phyloP scores from a whole-genome alignment of 257 asterid species.

The Nicotiana knightiana region DNA sequence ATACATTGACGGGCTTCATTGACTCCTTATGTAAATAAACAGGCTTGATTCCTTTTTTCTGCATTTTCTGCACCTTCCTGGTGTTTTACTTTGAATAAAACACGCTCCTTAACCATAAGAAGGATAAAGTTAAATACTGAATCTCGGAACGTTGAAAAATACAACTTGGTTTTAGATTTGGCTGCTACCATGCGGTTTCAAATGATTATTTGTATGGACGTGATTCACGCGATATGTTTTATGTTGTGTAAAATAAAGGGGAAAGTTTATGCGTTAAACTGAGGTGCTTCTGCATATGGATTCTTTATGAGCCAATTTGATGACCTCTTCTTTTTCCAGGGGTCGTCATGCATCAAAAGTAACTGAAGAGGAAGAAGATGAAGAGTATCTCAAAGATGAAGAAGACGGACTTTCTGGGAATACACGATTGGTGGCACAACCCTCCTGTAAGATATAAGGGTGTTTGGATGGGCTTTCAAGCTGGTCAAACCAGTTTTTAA shows the following conservation, averaged over 20 bases:
- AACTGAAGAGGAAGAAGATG: constrained; percentile 99
- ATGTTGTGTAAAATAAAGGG: background rate
- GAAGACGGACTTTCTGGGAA: constrained; percentile 68
- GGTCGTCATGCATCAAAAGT: constrained; percentile 98
- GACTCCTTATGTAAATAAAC: background rate
- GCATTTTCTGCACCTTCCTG: background rate
- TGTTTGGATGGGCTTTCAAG: too few relatives aligned
- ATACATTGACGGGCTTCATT: background rate
- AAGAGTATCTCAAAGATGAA: constrained; percentile 89
- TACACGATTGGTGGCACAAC: constrained; percentile 87
- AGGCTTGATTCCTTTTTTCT: background rate
- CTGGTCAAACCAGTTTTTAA: too few relatives aligned
- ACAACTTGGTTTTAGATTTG: background rate
- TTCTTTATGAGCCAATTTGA: background rate
- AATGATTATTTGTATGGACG: background rate
- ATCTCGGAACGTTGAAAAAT: background rate
- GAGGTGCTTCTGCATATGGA: background rate
- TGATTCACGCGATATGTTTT: background rate
- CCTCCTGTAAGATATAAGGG: constrained; percentile 64
- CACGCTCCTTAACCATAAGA: background rate
- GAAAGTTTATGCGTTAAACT: too few relatives aligned
- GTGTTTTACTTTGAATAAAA: background rate
- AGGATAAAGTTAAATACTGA: background rate
- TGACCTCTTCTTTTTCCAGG: constrained; percentile 31
- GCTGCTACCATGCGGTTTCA: background rate